phyloP scores from a whole-genome alignment of 2,329 filamentous ascomycete genomes.

The Claviceps monticola region DNA sequence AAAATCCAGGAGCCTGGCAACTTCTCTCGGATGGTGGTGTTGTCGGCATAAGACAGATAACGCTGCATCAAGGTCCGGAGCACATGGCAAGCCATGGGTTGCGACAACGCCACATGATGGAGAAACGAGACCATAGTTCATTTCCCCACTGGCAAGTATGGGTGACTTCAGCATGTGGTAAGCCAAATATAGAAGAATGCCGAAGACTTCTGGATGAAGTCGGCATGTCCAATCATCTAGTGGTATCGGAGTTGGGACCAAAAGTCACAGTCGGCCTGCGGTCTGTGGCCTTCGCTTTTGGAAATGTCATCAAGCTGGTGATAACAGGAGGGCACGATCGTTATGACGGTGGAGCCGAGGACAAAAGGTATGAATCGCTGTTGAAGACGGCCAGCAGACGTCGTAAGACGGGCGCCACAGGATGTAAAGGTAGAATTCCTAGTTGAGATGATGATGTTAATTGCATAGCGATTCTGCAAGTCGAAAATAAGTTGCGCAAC shows the following conservation, averaged over 20 bases:
- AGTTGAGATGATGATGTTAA: neutral
- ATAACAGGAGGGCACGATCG: slow-evolving; percentile 48
- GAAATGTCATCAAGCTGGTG: slow-evolving; percentile 59
- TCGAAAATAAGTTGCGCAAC: neutral
- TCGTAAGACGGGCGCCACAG: slow-evolving; percentile 16
- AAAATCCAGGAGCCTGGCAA: slow-evolving; percentile 54
- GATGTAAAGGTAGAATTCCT: slow-evolving; percentile 9
- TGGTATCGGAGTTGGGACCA: slow-evolving; percentile 53
- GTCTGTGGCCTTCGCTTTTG: slow-evolving; percentile 56
- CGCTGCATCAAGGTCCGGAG: slow-evolving; percentile 4
- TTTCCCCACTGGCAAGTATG: slow-evolving; percentile 37
- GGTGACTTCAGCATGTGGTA: slow-evolving; percentile 33
- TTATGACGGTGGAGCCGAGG: slow-evolving; percentile 34
- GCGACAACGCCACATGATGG: slow-evolving; percentile 1
- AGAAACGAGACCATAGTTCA: neutral
- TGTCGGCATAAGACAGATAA: slow-evolving; percentile 44
- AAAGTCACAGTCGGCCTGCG: slow-evolving; percentile 46
- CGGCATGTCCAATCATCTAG: slow-evolving; percentile 37
- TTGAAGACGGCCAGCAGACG: slow-evolving; percentile 26
- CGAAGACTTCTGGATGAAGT: slow-evolving; percentile 28
- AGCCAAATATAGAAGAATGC: slow-evolving; percentile 30
- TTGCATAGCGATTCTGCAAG: neutral
- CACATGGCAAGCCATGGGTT: neutral
- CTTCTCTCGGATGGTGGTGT: slow-evolving; percentile 45
- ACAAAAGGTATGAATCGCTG: slow-evolving; percentile 16